phyloP scores from a whole-genome alignment of 1,284 basidiomycete genomes.

The Gymnopus androsaceus region DNA sequence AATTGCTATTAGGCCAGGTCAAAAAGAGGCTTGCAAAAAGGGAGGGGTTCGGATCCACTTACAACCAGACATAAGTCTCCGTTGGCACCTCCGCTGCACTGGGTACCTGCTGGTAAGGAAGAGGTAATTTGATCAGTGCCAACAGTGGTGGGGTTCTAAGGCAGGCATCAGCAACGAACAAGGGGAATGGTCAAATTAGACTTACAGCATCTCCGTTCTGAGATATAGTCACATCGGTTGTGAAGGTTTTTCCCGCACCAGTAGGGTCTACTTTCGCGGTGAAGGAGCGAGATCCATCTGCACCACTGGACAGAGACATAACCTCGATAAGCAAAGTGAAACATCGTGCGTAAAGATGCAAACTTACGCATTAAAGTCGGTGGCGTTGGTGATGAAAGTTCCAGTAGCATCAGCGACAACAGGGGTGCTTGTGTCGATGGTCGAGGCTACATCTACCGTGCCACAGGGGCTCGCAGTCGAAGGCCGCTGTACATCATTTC shows the following conservation, averaged over 20 bases:
- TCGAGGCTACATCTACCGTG: slow-evolving; percentile 43
- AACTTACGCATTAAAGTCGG: slow-evolving; percentile 54
- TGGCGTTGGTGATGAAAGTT: slow-evolving; percentile 43
- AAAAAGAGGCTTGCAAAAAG: background rate
- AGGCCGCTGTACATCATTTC: slow-evolving; percentile 49
- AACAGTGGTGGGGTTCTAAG: slow-evolving; percentile 31
- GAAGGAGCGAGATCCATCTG: slow-evolving; percentile 54
- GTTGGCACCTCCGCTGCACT: slow-evolving; percentile 46
- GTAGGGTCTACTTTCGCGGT: slow-evolving; percentile 40
- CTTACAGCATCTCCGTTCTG: slow-evolving; percentile 41
- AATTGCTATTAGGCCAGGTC: slow-evolving; percentile 31
- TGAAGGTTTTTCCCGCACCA: slow-evolving; percentile 41
- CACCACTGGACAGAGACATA: slow-evolving; percentile 29
- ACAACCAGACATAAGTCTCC: slow-evolving; percentile 49
- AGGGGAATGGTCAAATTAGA: slow-evolving; percentile 2
- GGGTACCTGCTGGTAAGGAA: slow-evolving; percentile 47
- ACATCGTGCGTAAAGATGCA: too few species aligned
- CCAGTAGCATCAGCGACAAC: slow-evolving; percentile 43
- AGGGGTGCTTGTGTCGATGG: slow-evolving; percentile 43
- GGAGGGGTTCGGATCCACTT: too few species aligned
- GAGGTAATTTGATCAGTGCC: slow-evolving; percentile 44
- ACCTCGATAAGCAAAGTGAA: background rate
- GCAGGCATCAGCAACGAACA: background rate
- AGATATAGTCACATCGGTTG: slow-evolving; percentile 35
- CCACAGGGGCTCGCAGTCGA: slow-evolving; percentile 44